These are phyloP conservation scores for Dovyalis caffra DNA, from an alignment of 345 rosid species.

Conservation along the genomic window DNA sequence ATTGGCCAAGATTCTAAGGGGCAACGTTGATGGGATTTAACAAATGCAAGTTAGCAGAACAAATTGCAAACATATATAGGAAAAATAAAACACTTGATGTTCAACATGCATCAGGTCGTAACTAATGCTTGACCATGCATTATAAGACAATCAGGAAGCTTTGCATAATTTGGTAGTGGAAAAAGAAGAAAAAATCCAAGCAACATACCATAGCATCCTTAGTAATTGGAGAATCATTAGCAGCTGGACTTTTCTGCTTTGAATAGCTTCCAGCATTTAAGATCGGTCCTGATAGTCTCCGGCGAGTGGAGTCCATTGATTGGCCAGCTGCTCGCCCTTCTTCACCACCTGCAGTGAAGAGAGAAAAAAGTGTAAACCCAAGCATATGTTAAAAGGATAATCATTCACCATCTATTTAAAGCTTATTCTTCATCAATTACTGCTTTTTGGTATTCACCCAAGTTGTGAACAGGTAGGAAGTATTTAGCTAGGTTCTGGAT, in stretches of 20 bases:
- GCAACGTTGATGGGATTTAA: not conserved
- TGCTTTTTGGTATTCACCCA: not conserved
- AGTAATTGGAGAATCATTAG: constrained; percentile 46
- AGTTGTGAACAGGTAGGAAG: not conserved
- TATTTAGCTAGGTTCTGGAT: not conserved
- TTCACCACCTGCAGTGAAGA: constrained; percentile 36
- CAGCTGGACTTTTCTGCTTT: constrained; percentile 61
- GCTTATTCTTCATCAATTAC: not conserved
- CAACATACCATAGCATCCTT: constrained; percentile 61
- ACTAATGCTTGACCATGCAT: not conserved
- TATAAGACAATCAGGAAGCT: not conserved
- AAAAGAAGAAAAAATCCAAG: not conserved
- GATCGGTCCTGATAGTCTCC: constrained; percentile 66
- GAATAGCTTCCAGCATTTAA: constrained; percentile 55
- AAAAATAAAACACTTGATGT: not conserved
- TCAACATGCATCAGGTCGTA: not conserved
- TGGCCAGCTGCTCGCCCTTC: constrained; percentile 47
- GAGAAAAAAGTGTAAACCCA: not conserved
- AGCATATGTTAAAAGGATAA: not conserved
- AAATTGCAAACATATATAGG: not conserved
- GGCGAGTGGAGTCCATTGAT: constrained; percentile 65
- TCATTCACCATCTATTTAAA: not conserved
- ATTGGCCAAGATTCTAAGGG: too few species aligned
- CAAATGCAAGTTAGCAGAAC: not conserved
- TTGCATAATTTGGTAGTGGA: not conserved